Conservation (phyloP, 2,329 filamentous ascomycete genomes). For the Botryotinia globosa region DNA sequence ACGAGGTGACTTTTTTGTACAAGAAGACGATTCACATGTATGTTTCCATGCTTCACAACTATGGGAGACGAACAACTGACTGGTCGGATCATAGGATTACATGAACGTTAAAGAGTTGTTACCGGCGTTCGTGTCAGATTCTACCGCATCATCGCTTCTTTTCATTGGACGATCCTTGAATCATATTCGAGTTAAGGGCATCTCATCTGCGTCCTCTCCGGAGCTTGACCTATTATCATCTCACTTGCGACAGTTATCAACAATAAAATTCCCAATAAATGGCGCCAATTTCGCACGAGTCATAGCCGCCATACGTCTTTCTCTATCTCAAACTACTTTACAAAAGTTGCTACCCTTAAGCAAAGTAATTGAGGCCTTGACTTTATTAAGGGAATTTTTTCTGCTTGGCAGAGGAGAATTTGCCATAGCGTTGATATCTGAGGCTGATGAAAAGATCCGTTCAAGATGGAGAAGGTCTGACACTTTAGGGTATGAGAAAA, state of each 20-base stretch:
- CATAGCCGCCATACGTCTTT: constrained; percentile 73
- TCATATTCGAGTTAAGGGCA: constrained; percentile 65
- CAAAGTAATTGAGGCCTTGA: constrained; percentile 73
- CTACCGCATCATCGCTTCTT: constrained; percentile 77
- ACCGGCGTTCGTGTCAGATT: constrained; percentile 73
- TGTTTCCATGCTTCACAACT: background rate
- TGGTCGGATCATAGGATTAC: constrained; percentile 50
- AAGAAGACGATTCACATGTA: constrained; percentile 38
- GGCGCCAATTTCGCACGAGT: constrained; percentile 66
- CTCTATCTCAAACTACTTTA: constrained; percentile 78
- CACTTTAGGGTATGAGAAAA: constrained; percentile 55
- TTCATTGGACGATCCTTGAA: constrained; percentile 90
- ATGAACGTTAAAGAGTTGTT: constrained; percentile 58
- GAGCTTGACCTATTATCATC: constrained; percentile 62
- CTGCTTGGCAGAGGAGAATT: constrained; percentile 88
- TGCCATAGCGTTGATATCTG: constrained; percentile 77
- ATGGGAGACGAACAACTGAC: background rate
- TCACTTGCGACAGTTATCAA: constrained; percentile 67
- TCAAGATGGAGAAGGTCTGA: constrained; percentile 66
- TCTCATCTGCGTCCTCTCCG: constrained; percentile 42
- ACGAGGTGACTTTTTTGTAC: constrained; percentile 82
- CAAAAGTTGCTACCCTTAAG: constrained; percentile 76
- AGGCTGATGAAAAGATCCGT: constrained; percentile 78
- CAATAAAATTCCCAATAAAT: constrained; percentile 70
- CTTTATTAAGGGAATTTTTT: constrained; percentile 80